Conservation (phyloP, 2,329 filamentous ascomycete genomes). For the Aspergillus ibericus region DNA sequence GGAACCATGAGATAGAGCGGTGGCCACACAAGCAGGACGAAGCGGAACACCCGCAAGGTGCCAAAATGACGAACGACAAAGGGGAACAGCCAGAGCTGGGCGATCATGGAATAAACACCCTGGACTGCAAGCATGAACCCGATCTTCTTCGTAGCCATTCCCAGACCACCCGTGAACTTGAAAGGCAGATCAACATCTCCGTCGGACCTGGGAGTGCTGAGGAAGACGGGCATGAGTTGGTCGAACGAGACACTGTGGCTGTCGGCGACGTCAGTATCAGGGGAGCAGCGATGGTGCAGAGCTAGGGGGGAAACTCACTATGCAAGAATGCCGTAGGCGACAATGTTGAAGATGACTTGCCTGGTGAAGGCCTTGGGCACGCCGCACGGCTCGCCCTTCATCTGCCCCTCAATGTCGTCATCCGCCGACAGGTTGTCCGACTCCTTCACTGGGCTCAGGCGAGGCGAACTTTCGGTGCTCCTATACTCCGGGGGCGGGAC, state of each 20-base stretch:
- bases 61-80: slow-evolving; percentile 73
- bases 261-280: slow-evolving; percentile 31
- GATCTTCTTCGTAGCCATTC: slow-evolving; percentile 76
- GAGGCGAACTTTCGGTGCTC: slow-evolving; percentile 57
- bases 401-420: slow-evolving; percentile 44
- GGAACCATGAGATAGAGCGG: slow-evolving; percentile 83
- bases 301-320: slow-evolving; percentile 66
- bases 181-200: slow-evolving; percentile 68
- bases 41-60: slow-evolving; percentile 76
- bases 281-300: background rate
- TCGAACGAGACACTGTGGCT: slow-evolving; percentile 98
- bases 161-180: slow-evolving; percentile 85
- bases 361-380: slow-evolving; percentile 70
- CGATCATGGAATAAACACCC: slow-evolving; percentile 83
- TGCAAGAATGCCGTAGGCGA: slow-evolving; percentile 87
- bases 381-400: slow-evolving; percentile 43
- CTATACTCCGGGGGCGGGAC: slow-evolving; percentile 69
- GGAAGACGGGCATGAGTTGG: slow-evolving; percentile 86
- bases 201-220: slow-evolving; percentile 66
- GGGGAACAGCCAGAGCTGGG: slow-evolving; percentile 82
- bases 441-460: slow-evolving; percentile 40
- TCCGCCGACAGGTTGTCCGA: slow-evolving; percentile 32
- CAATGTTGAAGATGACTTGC: slow-evolving; percentile 82
- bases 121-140: slow-evolving; percentile 87
- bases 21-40: slow-evolving; percentile 80